Evolutionary conservation across 2,329 filamentous ascomycete species (phyloP).

Genomic region (Penicillium griseofulvum): DNA sequence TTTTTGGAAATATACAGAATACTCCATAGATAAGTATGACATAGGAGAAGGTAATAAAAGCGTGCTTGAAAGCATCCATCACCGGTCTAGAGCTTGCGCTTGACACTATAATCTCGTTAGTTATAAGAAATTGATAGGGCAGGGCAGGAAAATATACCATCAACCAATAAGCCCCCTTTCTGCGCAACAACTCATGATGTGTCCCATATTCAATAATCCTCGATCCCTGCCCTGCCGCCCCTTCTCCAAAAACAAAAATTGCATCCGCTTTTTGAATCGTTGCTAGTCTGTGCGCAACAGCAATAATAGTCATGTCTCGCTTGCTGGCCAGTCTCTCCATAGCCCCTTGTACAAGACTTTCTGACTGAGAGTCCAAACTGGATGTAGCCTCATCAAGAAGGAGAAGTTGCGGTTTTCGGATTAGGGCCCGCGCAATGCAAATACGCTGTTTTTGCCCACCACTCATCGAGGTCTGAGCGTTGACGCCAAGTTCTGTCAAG

Average conservation of each 20-base stretch:
- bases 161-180: conserved; percentile 1
- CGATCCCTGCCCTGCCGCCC: conserved; percentile 33
- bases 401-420: conserved; percentile 53
- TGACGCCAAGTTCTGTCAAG: conserved; percentile 49
- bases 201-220: conserved; percentile 51
- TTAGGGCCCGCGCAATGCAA: conserved; percentile 55
- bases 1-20: background rate
- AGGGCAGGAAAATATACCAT: background rate
- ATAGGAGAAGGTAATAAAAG: background rate
- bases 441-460: conserved; percentile 59
- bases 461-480: conserved; percentile 49
- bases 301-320: conserved; percentile 63
- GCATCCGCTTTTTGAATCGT: conserved; percentile 7
- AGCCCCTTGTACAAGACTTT: conserved; percentile 65
- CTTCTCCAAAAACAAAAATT: conserved; percentile 63
- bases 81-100: conserved; percentile 1
- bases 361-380: conserved; percentile 63
- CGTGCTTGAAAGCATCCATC: background rate
- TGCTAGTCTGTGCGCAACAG: conserved; percentile 39
- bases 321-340: conserved; percentile 61
- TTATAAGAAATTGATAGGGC: too few relatives aligned
- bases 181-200: conserved; percentile 1
- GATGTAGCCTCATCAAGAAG: conserved; percentile 61
- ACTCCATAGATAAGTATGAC: too few relatives aligned
- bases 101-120: conserved; percentile 2